phyloP scores from a whole-genome alignment of 331 rosid genomes.

The Stylosanthes scabra region DNA sequence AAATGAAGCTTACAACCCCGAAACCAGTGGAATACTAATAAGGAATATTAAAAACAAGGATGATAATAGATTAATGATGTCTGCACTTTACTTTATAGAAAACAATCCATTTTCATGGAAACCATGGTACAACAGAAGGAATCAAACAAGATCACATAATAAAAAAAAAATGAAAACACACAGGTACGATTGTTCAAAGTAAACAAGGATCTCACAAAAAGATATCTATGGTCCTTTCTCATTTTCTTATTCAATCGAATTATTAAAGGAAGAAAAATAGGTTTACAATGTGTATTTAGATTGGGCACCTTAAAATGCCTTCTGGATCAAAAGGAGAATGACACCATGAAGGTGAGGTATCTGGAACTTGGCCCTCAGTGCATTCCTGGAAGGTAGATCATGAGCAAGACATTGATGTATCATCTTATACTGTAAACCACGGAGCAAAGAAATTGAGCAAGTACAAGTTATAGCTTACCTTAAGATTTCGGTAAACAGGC shows the following conservation, averaged over 20 bases:
- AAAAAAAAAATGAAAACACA: conserved; percentile 11
- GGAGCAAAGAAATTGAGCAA: conserved; percentile 22
- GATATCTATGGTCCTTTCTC: too few relatives aligned
- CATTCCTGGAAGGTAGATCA: conserved; percentile 72
- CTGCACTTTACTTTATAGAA: too few relatives aligned
- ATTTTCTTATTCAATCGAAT: too few relatives aligned
- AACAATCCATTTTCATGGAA: too few relatives aligned
- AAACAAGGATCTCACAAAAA: background rate
- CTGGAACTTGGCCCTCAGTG: conserved; percentile 65
- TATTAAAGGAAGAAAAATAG: background rate
- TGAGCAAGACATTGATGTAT: conserved; percentile 37
- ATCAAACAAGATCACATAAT: background rate
- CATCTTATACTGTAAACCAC: conserved; percentile 19
- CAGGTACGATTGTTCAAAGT: background rate
- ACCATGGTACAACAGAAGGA: conserved; percentile 10
- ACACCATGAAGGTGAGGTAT: conserved; percentile 87
- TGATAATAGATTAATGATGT: too few relatives aligned
- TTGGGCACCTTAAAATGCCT: conserved; percentile 83
- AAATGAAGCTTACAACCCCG: too few relatives aligned
- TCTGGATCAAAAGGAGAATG: conserved; percentile 95
- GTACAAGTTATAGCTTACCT: conserved; percentile 65
- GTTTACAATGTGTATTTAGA: conserved; percentile 23
- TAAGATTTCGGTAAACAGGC: conserved; percentile 87
- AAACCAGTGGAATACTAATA: background rate
- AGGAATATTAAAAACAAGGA: conserved; percentile 4